A percentile compares a stretch with the other conserved stretches of the same genome.
phyloP scores from a whole-genome alignment of 2,329 filamentous ascomycete species.

The Sphaerulina vaccinii region DNA sequence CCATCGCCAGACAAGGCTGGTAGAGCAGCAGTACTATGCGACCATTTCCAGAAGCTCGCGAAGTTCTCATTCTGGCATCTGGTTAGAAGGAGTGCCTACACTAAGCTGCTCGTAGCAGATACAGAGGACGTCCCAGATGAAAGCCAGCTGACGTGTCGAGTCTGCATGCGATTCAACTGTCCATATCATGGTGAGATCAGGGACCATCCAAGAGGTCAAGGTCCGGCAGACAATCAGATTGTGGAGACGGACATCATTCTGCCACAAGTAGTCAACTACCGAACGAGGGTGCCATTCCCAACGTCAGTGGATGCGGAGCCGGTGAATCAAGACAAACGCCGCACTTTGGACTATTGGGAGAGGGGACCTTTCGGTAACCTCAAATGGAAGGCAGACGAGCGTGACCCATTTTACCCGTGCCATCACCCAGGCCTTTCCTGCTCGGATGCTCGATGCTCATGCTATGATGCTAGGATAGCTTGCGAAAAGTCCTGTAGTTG shows the following conservation, averaged over 20 bases:
- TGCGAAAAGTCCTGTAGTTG: constrained; percentile 76
- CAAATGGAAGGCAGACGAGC: constrained; percentile 36
- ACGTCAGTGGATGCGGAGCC: constrained; percentile 9
- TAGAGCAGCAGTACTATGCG: constrained; percentile 39
- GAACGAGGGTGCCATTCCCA: constrained; percentile 31
- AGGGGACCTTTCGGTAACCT: constrained; percentile 15
- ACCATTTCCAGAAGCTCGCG: constrained; percentile 38
- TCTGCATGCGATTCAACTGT: constrained; percentile 37
- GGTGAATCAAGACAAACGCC: constrained; percentile 4
- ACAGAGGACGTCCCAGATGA: constrained; percentile 6
- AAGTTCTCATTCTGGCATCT: constrained; percentile 45
- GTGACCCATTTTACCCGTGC: constrained; percentile 64
- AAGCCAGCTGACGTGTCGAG: constrained; percentile 30
- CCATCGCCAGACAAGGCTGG: constrained; percentile 29
- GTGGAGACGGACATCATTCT: constrained; percentile 36
- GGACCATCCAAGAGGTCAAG: constrained; percentile 29
- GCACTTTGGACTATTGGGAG: constrained; percentile 23
- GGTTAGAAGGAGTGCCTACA: constrained; percentile 33
- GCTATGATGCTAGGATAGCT: constrained; percentile 59
- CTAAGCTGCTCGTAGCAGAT: constrained; percentile 16
- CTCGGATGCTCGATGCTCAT: constrained; percentile 60
- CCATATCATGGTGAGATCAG: constrained; percentile 43
- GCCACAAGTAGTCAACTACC: constrained; percentile 34
- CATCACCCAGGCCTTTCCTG: constrained; percentile 66
- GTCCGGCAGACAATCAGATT: constrained; percentile 20